phyloP scores from a whole-genome alignment of 2,329 filamentous ascomycete species.

The Aspergillus tubingensis region DNA sequence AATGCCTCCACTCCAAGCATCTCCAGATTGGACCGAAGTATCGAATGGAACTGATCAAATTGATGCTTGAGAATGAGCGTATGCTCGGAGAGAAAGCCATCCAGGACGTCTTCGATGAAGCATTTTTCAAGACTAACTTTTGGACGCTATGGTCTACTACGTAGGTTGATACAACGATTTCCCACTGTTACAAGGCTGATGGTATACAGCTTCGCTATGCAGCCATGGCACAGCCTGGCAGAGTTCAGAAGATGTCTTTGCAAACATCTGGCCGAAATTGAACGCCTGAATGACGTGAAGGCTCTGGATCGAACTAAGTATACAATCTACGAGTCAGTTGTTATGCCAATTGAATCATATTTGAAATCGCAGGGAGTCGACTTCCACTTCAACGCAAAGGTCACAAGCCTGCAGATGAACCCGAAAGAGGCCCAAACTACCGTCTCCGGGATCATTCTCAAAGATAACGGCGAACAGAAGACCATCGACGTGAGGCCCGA shows the following conservation, averaged over 20 bases:
- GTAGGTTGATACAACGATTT: constrained; percentile 5
- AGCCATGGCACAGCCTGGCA: constrained; percentile 26
- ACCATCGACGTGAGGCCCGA: constrained; percentile 29
- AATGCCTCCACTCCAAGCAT: constrained; percentile 9
- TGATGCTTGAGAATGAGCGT: constrained; percentile 24
- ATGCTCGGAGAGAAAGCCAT: constrained; percentile 32
- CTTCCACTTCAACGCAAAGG: constrained; percentile 28
- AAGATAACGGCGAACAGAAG: constrained; percentile 22
- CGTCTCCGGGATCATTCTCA: constrained; percentile 32
- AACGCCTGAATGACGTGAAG: constrained; percentile 22
- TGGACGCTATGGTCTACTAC: constrained; percentile 28
- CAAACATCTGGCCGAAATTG: constrained; percentile 26
- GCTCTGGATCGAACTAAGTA: constrained; percentile 27
- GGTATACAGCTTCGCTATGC: constrained; percentile 20
- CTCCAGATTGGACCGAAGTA: constrained; percentile 19
- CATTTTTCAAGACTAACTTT: constrained; percentile 25
- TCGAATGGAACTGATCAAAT: constrained; percentile 19
- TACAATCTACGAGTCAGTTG: constrained; percentile 29
- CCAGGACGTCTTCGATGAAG: constrained; percentile 27
- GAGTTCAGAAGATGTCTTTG: constrained; percentile 28
- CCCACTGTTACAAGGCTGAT: neutral
- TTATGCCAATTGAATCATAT: constrained; percentile 26
- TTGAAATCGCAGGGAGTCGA: constrained; percentile 28
- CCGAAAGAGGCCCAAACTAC: constrained; percentile 28
- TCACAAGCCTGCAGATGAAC: constrained; percentile 25